Evolutionary conservation across 768 basidiomycete species (phyloP), one percentile per base, ranked within the genome.

Genomic region (Tephrocybe sp.): DNA sequence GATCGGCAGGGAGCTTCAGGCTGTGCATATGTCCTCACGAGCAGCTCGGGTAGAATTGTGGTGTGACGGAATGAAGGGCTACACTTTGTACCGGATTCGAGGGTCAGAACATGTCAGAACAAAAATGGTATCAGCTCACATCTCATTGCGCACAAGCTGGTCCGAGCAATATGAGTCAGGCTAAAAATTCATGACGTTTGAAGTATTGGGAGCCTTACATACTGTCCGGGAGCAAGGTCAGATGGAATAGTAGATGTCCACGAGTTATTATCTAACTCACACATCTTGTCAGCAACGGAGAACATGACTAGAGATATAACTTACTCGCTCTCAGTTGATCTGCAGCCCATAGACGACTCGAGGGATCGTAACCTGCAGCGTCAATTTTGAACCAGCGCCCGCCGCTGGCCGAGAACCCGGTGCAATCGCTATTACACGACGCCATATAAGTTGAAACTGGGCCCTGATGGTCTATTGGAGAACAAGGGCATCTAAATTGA

Each of bases 371-470:
- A 38, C 78, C 77, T 25, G 55, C 68, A 11, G 73, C 73, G 59
- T 79, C 75, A 46, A 79, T 49, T 59, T 79, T 79, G 68, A 79
- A 79, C 78, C 76, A 79, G 48, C 65, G 62, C 15, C 73, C 75
- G 37, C 62, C 56, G 48, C 68, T 68, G 30, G 73, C 70, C 18
- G 57, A 54, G 54, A 75, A 73, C 3, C 56, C 65, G 7, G 71
- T 59, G 50, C 78, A 80, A 47, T 73, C 70, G 20, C 72, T 75
- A 48, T 68, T 68, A 62, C 78, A 80, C 11, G 73, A 73, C 24
- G 76, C 65, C 77, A 80, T 79, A 58, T 78, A 78, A n/a, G 74
- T 78, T 23, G 73, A 74, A 18, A 78, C 72, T 23, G 75, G 77
- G 3, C 78, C 77, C 60, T 73, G 66, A 60, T 78, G 79, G 57